A percentile compares a stretch with the other conserved stretches of the same genome.
Conservation (phyloP, 257 asterid genomes). For the Galeopsis tetrahit region DNA sequence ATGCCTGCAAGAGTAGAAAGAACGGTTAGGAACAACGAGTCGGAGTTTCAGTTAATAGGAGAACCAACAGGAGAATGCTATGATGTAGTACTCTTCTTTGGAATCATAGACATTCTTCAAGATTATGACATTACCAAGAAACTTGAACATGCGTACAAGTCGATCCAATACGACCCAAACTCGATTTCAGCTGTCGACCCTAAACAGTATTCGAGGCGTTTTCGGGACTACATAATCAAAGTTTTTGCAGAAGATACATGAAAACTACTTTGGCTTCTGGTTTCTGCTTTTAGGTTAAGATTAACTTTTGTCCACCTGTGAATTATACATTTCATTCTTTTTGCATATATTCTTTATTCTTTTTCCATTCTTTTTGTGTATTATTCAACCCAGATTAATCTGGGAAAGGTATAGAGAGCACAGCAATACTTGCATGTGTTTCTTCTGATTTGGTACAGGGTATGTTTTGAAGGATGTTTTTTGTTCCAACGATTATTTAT, state of each 20-base stretch:
- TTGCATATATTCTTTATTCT: slow-evolving; percentile 34
- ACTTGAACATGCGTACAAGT: slow-evolving; percentile 94
- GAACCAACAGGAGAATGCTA: slow-evolving; percentile 90
- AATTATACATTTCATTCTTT: slow-evolving; percentile 31
- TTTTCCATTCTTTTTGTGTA: slow-evolving; percentile 27
- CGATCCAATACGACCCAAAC: slow-evolving; percentile 90
- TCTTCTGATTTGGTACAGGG: background rate
- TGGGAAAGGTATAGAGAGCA: slow-evolving; percentile 33
- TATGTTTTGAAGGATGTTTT: background rate
- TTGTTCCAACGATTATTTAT: background rate
- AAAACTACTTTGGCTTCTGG: slow-evolving; percentile 18
- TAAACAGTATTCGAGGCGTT: slow-evolving; percentile 76
- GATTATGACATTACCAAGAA: slow-evolving; percentile 95
- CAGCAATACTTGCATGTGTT: slow-evolving; percentile 6
- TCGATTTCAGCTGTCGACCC: slow-evolving; percentile 98
- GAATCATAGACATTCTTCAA: slow-evolving; percentile 94
- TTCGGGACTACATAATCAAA: slow-evolving; percentile 85
- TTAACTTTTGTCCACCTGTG: slow-evolving; percentile 28
- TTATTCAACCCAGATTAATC: slow-evolving; percentile 28
- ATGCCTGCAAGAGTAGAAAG: slow-evolving; percentile 96
- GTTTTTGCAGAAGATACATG: slow-evolving; percentile 84
- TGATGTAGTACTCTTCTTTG: slow-evolving; percentile 83
- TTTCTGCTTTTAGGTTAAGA: slow-evolving; percentile 20
- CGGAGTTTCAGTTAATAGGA: slow-evolving; percentile 72
- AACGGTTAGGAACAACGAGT: slow-evolving; percentile 62